A percentile compares a stretch with the other conserved stretches of the same genome.
Conservation (phyloP, 108 stramenopile genomes). For the Cyclotella atomus region DNA sequence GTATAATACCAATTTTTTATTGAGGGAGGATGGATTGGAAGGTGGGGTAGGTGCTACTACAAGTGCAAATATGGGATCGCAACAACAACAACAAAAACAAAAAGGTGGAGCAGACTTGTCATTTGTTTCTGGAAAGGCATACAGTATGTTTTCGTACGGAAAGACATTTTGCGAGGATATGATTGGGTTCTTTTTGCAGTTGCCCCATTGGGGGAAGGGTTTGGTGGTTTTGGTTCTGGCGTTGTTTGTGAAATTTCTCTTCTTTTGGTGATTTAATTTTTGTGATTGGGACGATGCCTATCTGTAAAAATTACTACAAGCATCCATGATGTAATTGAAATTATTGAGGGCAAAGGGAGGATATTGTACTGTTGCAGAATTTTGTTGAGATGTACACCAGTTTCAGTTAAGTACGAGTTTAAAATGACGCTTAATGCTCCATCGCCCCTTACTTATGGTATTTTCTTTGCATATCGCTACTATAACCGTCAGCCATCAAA, state of each 20-base stretch:
- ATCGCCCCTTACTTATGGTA: too few species aligned
- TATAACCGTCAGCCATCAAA: too few species aligned
- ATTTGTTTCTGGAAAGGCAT: constrained; percentile 4
- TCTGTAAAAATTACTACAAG: too few species aligned
- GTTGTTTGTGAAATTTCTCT: constrained; percentile 2
- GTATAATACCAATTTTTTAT: constrained; percentile 33
- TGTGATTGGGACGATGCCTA: too few species aligned
- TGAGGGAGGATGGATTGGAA: constrained; percentile 29
- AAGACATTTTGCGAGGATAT: constrained; percentile 46
- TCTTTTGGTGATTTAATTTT: constrained; percentile 8
- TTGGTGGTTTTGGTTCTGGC: constrained; percentile 12
- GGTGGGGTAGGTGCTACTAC: background rate
- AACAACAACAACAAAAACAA: background rate
- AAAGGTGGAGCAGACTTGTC: background rate
- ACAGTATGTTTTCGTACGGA: constrained; percentile 37
- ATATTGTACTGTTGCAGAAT: too few species aligned
- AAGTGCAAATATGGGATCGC: background rate
- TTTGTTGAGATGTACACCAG: too few species aligned
- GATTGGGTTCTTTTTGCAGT: constrained; percentile 25
- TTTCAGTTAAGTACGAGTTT: too few species aligned
- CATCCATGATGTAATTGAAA: too few species aligned
- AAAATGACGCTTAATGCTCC: too few species aligned
- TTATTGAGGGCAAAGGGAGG: too few species aligned
- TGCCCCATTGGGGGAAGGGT: constrained; percentile 36
- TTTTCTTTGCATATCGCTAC: too few species aligned